These are phyloP conservation scores for Przewalskia tangutica DNA, from an alignment of 257 asterid species.

Conservation along the genomic window DNA sequence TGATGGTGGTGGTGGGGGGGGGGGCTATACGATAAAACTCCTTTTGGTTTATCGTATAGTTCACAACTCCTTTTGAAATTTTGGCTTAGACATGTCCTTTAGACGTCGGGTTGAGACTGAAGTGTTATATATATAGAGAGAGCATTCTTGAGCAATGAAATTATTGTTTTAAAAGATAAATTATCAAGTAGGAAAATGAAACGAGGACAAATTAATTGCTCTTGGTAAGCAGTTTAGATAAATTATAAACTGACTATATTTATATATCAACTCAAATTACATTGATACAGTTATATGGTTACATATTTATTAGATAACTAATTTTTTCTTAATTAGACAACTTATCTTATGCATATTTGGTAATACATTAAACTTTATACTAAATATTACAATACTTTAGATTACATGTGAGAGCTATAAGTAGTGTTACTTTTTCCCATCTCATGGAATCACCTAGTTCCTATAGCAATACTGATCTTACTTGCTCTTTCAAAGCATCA, in stretches of 20 bases:
- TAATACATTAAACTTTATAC: not conserved
- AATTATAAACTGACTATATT: not conserved
- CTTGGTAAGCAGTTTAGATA: not conserved
- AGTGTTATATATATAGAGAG: too few relatives aligned
- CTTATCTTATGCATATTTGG: not conserved
- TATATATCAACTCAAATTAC: not conserved
- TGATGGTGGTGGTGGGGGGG: too few relatives aligned
- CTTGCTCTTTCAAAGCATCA: not conserved
- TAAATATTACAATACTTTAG: not conserved
- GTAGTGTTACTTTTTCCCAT: too few relatives aligned
- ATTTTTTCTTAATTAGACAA: not conserved
- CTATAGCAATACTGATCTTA: too few relatives aligned
- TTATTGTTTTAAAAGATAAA: too few relatives aligned
- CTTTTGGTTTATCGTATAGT: too few relatives aligned
- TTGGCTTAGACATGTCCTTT: too few relatives aligned
- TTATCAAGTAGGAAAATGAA: not conserved
- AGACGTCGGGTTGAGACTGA: too few relatives aligned
- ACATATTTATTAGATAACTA: not conserved
- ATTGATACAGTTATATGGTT: not conserved
- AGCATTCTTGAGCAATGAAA: too few relatives aligned
- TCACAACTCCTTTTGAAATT: too few relatives aligned
- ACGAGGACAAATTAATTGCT: not conserved
- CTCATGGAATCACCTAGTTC: not conserved
- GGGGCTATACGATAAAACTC: too few relatives aligned
- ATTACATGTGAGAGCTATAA: not conserved